A percentile compares a stretch with the other conserved stretches of the same genome.
phyloP scores from a whole-genome alignment of 352 stramenopile genomes.

The Globisporangium carolinianum region DNA sequence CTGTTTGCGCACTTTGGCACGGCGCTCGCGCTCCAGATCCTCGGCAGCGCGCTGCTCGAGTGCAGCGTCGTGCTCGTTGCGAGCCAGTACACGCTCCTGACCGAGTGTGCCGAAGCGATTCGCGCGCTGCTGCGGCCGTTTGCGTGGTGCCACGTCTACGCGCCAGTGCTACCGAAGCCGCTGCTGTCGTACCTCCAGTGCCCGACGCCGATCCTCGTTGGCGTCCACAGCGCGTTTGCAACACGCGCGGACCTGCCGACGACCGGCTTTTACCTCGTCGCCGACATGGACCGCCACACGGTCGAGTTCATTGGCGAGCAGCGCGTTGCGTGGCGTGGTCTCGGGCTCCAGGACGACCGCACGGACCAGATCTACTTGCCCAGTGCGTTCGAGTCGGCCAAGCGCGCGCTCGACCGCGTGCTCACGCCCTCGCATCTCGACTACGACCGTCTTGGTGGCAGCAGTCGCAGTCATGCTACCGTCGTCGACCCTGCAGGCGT shows the following conservation, averaged over 20 bases:
- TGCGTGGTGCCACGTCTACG: slow-evolving; percentile 88
- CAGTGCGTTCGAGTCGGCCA: slow-evolving; percentile 42
- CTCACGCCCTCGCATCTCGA: slow-evolving; percentile 27
- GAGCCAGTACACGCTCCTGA: slow-evolving; percentile 75
- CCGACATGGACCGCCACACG: slow-evolving; percentile 60
- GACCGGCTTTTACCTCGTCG: slow-evolving; percentile 64
- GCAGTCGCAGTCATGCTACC: neutral
- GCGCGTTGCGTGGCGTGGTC: slow-evolving; percentile 39
- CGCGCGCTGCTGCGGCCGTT: slow-evolving; percentile 83
- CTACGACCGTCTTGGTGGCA: slow-evolving; percentile 36
- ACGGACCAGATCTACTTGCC: slow-evolving; percentile 43
- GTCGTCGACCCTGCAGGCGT: slow-evolving; percentile 5
- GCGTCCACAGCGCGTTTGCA: slow-evolving; percentile 69
- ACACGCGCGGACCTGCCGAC: slow-evolving; percentile 50
- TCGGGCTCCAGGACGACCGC: slow-evolving; percentile 42
- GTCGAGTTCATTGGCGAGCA: slow-evolving; percentile 67
- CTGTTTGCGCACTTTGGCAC: slow-evolving; percentile 70
- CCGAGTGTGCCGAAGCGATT: slow-evolving; percentile 75
- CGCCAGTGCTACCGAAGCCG: slow-evolving; percentile 75
- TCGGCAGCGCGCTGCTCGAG: slow-evolving; percentile 81
- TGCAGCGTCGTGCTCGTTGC: slow-evolving; percentile 84
- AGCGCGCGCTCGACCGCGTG: slow-evolving; percentile 46
- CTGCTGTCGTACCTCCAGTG: slow-evolving; percentile 87
- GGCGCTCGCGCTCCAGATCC: slow-evolving; percentile 59
- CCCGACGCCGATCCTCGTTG: slow-evolving; percentile 86